Evolutionary conservation across 768 basidiomycete genomes (phyloP), one percentile per base, ranked within the genome.

Genomic region (Mycena haematopus): DNA sequence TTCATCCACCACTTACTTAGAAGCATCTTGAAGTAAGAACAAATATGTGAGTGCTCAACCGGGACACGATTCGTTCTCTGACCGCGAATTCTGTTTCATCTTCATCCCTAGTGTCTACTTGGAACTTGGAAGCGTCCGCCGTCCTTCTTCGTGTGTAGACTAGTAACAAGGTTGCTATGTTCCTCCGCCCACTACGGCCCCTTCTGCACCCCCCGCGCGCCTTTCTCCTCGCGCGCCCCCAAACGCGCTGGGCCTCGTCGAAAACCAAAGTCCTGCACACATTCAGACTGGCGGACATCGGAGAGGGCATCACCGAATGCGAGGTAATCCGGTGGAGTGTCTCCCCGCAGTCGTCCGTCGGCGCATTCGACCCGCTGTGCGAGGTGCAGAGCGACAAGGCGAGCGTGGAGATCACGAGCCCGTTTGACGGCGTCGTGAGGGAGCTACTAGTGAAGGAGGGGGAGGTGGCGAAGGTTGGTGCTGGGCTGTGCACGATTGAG

Each of bases 251-350:
- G n/a, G 55, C 60, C n/a, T 57, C 56, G 55, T 31, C 29, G 29
- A 31, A 31, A 31, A 31, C 29, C 33, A 55, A 31, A 6, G 53
- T 50, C 27, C 14, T 25, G 17, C 79, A 89, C 59, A 84, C 80
- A 10, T 92, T 92, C 79, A 91, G 86, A 60, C 84, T 93, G 40
- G 91, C 91, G 1, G 91, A 93, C 72, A 92, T 95, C 70, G 93
- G 93, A 4, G 93, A 95, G 75, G 93, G 93, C 7, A 95, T 95
- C 67, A 93, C 93, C 25, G 93, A 95, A 74, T 92, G 91, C 71
- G 92, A 96, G 75, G 40, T 42, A 10, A n/a, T 42, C 19, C 40
- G 15, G 17, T 17, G 40, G 40, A 42, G 15, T 17, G 40, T 42
- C 40, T 84, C 85, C 66, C 83, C 85, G 1, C 70, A 73, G 13